These are phyloP conservation scores for Torulaspora quercuum DNA, from an alignment of 805 yeast genomes.

Conservation along the genomic window DNA sequence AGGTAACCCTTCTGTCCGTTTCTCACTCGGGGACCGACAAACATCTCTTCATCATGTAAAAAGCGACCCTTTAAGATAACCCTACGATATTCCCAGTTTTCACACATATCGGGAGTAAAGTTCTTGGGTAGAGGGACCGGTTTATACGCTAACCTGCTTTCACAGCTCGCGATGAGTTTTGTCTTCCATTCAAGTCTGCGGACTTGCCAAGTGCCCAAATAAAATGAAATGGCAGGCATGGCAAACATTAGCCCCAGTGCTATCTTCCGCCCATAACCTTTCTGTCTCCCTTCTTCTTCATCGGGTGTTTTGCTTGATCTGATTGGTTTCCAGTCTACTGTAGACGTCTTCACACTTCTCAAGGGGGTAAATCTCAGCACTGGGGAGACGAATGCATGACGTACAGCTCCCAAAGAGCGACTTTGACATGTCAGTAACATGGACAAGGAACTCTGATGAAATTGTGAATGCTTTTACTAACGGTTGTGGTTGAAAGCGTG, in stretches of 20 bases:
- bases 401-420: background rate
- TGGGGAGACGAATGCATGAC: too few relatives aligned
- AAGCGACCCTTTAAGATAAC: conserved; percentile 75
- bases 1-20: conserved; percentile 74
- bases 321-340: conserved; percentile 83
- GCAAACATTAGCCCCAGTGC: conserved; percentile 46
- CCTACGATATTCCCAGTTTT: conserved; percentile 76
- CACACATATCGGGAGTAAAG: conserved; percentile 60
- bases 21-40: conserved; percentile 83
- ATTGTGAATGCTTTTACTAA: too few relatives aligned
- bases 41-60: conserved; percentile 80
- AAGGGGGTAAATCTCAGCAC: conserved; percentile 1
- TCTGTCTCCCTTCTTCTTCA: conserved; percentile 41
- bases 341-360: conserved; percentile 54
- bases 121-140: conserved; percentile 69
- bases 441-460: too few relatives aligned
- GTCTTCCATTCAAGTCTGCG: conserved; percentile 84
- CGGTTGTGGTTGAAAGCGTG: too few relatives aligned
- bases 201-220: conserved; percentile 91
- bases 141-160: conserved; percentile 70
- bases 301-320: conserved; percentile 43
- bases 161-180: conserved; percentile 74
- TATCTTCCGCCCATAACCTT: conserved; percentile 32
- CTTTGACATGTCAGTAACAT: too few relatives aligned
- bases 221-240: conserved; percentile 85